phyloP scores from a whole-genome alignment of 371 early-diverging fungal genomes.

The Dichotomocladium elegans region DNA sequence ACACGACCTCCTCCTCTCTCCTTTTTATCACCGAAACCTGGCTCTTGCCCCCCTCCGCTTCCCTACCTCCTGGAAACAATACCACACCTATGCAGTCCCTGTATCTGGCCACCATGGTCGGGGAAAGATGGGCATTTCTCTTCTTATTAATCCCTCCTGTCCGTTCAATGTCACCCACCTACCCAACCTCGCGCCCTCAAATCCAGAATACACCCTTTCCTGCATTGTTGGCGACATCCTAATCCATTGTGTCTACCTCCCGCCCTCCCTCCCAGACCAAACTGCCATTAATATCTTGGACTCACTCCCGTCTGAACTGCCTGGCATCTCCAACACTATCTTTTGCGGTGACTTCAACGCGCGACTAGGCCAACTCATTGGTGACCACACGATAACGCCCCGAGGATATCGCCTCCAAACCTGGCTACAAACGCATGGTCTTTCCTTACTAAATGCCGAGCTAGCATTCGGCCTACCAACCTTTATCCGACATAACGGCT shows the following conservation, averaged over 20 bases:
- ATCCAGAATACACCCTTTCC: not conserved
- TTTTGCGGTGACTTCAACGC: slow-evolving; percentile 13
- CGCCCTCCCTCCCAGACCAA: slow-evolving; percentile 3
- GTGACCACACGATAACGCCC: not conserved
- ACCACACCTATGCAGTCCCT: slow-evolving; percentile 8
- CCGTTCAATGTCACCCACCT: not conserved
- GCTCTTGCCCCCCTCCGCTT: slow-evolving; percentile 2
- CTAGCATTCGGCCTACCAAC: slow-evolving; percentile 10
- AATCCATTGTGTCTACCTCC: slow-evolving; percentile 10
- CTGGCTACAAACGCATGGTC: not conserved
- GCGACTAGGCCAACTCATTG: not conserved
- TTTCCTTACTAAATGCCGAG: not conserved
- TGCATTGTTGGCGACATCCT: not conserved
- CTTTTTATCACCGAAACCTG: slow-evolving; percentile 17
- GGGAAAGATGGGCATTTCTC: slow-evolving; percentile 9
- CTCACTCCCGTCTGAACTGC: not conserved
- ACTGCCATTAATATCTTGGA: not conserved
- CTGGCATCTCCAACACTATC: slow-evolving; percentile 1
- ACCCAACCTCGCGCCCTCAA: not conserved
- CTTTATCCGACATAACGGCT: not conserved
- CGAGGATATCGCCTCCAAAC: not conserved
- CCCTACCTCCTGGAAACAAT: slow-evolving; percentile 7
- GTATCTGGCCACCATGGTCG: too few species aligned
- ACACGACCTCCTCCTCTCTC: not conserved
- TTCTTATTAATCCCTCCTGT: slow-evolving; percentile 2